Percentiles rank a stretch among this genome's conserved stretches.
Conservation (phyloP, 106 monocot genomes). For the Dioscorea zingiberensis region DNA sequence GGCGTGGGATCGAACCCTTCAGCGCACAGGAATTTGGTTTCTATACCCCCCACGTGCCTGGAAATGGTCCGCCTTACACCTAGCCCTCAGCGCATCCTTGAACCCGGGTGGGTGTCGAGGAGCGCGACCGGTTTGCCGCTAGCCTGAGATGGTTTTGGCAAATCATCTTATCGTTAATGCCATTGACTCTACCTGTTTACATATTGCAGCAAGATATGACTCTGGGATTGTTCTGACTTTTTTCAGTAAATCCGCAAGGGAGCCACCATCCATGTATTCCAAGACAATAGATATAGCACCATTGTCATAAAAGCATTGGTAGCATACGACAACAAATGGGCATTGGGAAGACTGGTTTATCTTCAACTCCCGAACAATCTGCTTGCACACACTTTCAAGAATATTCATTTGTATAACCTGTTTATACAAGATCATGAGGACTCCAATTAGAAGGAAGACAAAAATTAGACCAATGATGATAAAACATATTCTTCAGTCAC, state of each 20-base stretch:
- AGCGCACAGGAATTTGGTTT: too few relatives aligned
- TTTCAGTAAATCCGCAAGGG: constrained; percentile 59
- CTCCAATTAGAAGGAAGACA: too few relatives aligned
- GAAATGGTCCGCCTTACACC: too few relatives aligned
- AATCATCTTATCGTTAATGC: background rate
- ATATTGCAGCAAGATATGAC: constrained; percentile 78
- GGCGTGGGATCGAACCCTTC: too few relatives aligned
- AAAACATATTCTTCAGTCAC: too few relatives aligned
- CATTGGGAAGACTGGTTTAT: constrained; percentile 66
- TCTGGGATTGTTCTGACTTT: constrained; percentile 80
- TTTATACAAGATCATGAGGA: background rate
- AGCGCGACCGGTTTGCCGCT: too few relatives aligned
- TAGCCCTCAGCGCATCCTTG: too few relatives aligned
- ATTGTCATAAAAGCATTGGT: constrained; percentile 84
- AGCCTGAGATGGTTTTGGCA: too few relatives aligned
- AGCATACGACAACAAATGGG: constrained; percentile 62
- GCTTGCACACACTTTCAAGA: constrained; percentile 44
- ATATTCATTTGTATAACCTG: constrained; percentile 79
- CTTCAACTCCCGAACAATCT: constrained; percentile 74
- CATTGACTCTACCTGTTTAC: constrained; percentile 65
- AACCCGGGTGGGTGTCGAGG: too few relatives aligned
- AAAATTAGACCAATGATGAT: too few relatives aligned
- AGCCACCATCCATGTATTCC: constrained; percentile 98
- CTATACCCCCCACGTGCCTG: too few relatives aligned
- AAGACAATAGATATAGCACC: constrained; percentile 80